Base-by-base conservation (phyloP, 805 yeast genomes). In the Cephaloascus albidus region DNA sequence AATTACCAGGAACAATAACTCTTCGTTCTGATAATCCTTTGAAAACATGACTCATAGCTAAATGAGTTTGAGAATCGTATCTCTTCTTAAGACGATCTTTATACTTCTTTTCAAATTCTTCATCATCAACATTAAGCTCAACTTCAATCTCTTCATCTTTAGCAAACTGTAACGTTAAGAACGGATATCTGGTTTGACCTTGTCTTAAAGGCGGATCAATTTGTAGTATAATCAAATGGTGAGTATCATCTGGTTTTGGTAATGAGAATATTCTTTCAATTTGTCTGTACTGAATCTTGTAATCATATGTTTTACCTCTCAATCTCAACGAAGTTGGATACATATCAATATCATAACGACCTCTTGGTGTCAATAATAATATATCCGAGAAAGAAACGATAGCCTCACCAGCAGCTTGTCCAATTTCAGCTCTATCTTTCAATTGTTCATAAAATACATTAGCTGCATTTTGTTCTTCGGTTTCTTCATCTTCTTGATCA, bases 181-280 rank as follows among this genome's bases (percentile, higher is more conserved):
- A 93, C 33, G 96, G 95, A 54, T 93, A 90, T 43, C 96, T 77
- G 0, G 98, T 93, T 64, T 93, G 97, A 40, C 99, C 99, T 64
- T 93, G 99, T 58, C 97, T 80, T 47, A 93, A 68, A 2, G 99
- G 98, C 19, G 98, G 98, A 49, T 90, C 97, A 36, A 93, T 83
- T 53, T 94, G 96, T 43, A 90, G 65, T 4, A 93, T 81, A 55
- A 93, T 70, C 47, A 89, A 67, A 57, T 90, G 95, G 57, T 90
- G 95, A 34, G 84, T 70, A 45, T 88, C 97, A 59, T 93, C 98
- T 1, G 95, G 88, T 55, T 87, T 88, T 19, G 99, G 98, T 48
- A 93, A 70, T 12, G 95, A 78, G 50, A 93, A 90, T 30, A 93
- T 78, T 53, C 96, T 74, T 60, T 88, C 95, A 45, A 93, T 80